These are phyloP conservation scores for Suillus lakei DNA, from an alignment of 768 basidiomycete genomes.

Conservation along the genomic window DNA sequence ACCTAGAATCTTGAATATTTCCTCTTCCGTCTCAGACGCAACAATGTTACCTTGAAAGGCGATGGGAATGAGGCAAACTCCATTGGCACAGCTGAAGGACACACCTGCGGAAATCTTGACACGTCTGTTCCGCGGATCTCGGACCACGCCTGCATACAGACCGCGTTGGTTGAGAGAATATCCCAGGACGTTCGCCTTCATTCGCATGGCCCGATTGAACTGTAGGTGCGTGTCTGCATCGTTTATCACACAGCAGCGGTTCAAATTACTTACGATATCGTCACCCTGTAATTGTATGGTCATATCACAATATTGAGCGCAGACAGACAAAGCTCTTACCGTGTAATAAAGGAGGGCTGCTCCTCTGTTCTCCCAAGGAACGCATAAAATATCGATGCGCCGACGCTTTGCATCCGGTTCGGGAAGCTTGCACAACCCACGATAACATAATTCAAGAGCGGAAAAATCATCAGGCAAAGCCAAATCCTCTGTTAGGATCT, in stretches of 20 bases:
- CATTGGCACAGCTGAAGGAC: slow-evolving; percentile 17
- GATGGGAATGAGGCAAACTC: not conserved
- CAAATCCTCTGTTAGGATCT: slow-evolving; percentile 83
- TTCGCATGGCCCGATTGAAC: slow-evolving; percentile 90
- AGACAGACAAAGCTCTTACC: slow-evolving; percentile 43
- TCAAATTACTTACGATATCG: slow-evolving; percentile 68
- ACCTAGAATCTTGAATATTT: slow-evolving; percentile 81
- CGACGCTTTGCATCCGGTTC: slow-evolving; percentile 53
- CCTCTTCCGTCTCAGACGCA: slow-evolving; percentile 84
- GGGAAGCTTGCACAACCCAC: slow-evolving; percentile 74
- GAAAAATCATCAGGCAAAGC: slow-evolving; percentile 68
- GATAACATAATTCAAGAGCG: slow-evolving; percentile 78
- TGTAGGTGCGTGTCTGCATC: slow-evolving; percentile 31
- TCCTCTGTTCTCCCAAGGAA: slow-evolving; percentile 80
- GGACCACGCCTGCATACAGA: slow-evolving; percentile 70
- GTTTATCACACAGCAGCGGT: not conserved
- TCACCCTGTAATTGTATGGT: slow-evolving; percentile 61
- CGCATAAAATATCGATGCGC: slow-evolving; percentile 83
- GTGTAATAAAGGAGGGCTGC: slow-evolving; percentile 94
- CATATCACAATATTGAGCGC: not conserved
- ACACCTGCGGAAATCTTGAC: slow-evolving; percentile 66
- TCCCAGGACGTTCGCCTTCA: slow-evolving; percentile 81
- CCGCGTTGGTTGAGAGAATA: slow-evolving; percentile 91
- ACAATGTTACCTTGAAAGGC: slow-evolving; percentile 58
- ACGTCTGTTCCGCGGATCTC: slow-evolving; percentile 65